These are phyloP conservation scores for Ampelomyces quisqualis DNA, from an alignment of 2,329 filamentous ascomycete genomes.

Conservation along the genomic window DNA sequence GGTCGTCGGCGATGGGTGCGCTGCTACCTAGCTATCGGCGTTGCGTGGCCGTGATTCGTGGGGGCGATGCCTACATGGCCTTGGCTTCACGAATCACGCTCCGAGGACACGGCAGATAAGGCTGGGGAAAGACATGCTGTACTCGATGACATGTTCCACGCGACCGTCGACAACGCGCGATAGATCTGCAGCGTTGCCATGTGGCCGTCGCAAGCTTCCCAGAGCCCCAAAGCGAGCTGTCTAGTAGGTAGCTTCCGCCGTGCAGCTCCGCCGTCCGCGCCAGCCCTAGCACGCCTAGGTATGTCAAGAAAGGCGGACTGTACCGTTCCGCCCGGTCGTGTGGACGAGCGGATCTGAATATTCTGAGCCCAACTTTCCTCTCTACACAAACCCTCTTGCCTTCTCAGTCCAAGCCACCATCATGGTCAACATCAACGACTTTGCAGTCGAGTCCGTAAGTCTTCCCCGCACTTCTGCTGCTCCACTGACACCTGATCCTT, in stretches of 20 bases:
- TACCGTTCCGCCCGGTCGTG: slow-evolving; percentile 4
- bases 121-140: no score
- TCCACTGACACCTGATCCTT: slow-evolving; percentile 12
- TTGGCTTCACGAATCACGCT: no score
- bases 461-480: slow-evolving; percentile 19
- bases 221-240: neutral
- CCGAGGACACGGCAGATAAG: no score
- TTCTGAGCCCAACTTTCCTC: neutral
- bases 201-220: slow-evolving; percentile 1
- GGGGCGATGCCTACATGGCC: no score
- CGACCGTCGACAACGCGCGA: neutral
- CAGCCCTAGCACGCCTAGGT: no score
- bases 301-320: slow-evolving; percentile 15
- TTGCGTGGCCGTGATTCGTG: slow-evolving; percentile 22
- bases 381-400: neutral
- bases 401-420: slow-evolving; percentile 11
- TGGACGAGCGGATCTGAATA: slow-evolving; percentile 6
- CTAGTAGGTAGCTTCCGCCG: slow-evolving; percentile 2
- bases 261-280: slow-evolving; percentile 13
- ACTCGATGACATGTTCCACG: no score
- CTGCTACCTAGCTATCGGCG: slow-evolving; percentile 24
- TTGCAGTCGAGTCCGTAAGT: slow-evolving; percentile 69
- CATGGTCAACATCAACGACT: slow-evolving; percentile 62
- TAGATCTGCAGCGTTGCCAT: slow-evolving; percentile 1
- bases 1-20: slow-evolving; percentile 1